These are phyloP conservation scores for Cephalotrichum gorgonifer DNA, from an alignment of 2,329 filamentous ascomycete species.

Conservation along the genomic window DNA sequence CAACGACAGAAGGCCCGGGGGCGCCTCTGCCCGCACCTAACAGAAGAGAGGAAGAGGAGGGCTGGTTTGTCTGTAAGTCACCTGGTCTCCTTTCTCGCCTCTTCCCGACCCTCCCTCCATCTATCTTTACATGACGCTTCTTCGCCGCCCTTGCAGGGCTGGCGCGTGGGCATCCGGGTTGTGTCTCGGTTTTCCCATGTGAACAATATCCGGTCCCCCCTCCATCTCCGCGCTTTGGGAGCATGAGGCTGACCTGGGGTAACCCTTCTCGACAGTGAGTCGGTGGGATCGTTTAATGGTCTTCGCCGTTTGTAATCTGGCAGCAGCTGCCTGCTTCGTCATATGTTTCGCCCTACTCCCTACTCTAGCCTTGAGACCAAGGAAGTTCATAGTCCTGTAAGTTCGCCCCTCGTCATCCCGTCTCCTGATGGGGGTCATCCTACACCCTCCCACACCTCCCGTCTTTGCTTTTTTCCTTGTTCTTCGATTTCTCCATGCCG, in stretches of 20 bases:
- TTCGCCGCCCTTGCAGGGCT: conserved; percentile 4
- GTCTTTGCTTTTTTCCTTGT: conserved; percentile 9
- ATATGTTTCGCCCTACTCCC: conserved; percentile 88
- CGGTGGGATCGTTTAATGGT: conserved; percentile 93
- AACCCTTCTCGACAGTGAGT: conserved; percentile 57
- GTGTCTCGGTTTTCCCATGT: conserved; percentile 22
- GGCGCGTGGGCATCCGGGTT: conserved; percentile 5
- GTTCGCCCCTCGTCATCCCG: conserved; percentile 31
- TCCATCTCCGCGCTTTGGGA: neutral
- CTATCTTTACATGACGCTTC: neutral
- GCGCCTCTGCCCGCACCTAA: conserved; percentile 77
- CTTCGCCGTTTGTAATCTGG: conserved; percentile 84
- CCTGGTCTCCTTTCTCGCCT: conserved; percentile 1
- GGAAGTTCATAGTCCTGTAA: conserved; percentile 96
- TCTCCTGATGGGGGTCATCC: neutral
- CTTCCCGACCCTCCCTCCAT: conserved; percentile 11
- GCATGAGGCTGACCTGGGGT: conserved; percentile 17
- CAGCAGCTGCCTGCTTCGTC: conserved; percentile 83
- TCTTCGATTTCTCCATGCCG: neutral
- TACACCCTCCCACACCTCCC: conserved; percentile 6
- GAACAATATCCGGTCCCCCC: conserved; percentile 14
- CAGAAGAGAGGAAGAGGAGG: conserved; percentile 88
- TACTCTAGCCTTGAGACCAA: conserved; percentile 65
- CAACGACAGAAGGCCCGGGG: conserved; percentile 71
- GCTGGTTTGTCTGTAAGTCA: conserved; percentile 86